Conservation (phyloP, 2,329 filamentous ascomycete species). For the Thielaviopsis musarum region DNA sequence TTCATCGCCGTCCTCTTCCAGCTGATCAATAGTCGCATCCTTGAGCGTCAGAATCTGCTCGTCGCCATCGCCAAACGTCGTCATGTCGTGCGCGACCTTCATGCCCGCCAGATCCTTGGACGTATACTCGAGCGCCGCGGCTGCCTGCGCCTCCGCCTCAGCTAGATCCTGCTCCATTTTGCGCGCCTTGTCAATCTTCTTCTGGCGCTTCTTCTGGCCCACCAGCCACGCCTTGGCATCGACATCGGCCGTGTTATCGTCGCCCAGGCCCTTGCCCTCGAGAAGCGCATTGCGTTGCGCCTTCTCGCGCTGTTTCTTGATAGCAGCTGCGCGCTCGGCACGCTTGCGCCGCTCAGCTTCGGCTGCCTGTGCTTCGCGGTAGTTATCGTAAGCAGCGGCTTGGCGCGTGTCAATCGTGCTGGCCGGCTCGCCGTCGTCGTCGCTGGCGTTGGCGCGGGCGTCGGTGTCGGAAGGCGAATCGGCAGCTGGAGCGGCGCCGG, state of each 20-base stretch:
- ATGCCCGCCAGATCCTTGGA: constrained; percentile 76
- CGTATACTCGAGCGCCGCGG: constrained; percentile 54
- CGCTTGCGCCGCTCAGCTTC: constrained; percentile 63
- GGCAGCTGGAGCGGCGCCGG: constrained; percentile 34
- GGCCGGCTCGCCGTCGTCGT: constrained; percentile 49
- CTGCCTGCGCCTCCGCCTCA: constrained; percentile 51
- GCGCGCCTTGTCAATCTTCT: constrained; percentile 67
- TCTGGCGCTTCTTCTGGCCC: constrained; percentile 83
- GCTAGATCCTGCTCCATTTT: constrained; percentile 60
- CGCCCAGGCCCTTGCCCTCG: constrained; percentile 71
- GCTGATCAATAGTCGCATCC: constrained; percentile 66
- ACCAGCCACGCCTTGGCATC: constrained; percentile 79
- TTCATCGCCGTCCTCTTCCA: constrained; percentile 75
- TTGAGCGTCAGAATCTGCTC: constrained; percentile 92
- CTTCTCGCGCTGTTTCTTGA: constrained; percentile 74
- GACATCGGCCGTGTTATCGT: constrained; percentile 50
- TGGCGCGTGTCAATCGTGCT: constrained; percentile 75
- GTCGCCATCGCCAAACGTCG: constrained; percentile 55
- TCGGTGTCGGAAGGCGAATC: constrained; percentile 26
- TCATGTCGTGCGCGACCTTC: constrained; percentile 77
- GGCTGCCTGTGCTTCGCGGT: constrained; percentile 44
- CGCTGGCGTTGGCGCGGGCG: constrained; percentile 28
- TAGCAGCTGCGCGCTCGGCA: constrained; percentile 62
- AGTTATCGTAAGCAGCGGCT: constrained; percentile 60
- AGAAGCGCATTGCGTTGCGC: constrained; percentile 61